A percentile compares a stretch with the other conserved stretches of the same genome.
Evolutionary conservation across 139 green algal species (phyloP).

Genomic region (Coelastrella sp.): DNA sequence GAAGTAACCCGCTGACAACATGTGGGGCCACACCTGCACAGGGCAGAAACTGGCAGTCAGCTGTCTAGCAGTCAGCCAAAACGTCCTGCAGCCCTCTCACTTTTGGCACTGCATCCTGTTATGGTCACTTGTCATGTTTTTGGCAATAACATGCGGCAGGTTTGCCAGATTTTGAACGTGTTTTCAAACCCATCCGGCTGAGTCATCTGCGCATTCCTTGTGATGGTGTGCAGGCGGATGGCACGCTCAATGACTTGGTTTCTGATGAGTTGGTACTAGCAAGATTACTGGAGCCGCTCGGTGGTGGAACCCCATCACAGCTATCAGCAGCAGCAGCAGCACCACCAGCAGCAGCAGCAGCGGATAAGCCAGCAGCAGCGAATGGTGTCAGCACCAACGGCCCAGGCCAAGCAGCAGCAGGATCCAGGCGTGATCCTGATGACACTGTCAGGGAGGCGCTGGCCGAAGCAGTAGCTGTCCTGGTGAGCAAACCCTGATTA

Average conservation of each 20-base stretch:
- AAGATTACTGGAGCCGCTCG: constrained; percentile 70
- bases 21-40: too few species aligned
- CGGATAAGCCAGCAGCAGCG: background rate
- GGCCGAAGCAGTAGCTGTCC: constrained; percentile 76
- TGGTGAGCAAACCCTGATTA: constrained; percentile 58
- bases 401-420: background rate
- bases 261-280: constrained; percentile 57
- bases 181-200: too few species aligned
- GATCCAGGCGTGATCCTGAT: constrained; percentile 39
- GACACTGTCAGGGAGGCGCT: constrained; percentile 67
- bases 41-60: too few species aligned
- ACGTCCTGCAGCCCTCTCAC: too few species aligned
- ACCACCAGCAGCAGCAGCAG: constrained; percentile 13
- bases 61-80: too few species aligned
- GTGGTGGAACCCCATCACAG: background rate
- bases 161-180: too few species aligned
- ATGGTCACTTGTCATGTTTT: too few species aligned
- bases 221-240: constrained; percentile 53
- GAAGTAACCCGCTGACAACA: too few species aligned
- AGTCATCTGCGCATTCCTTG: too few species aligned
- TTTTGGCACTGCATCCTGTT: too few species aligned
- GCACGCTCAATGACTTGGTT: constrained; percentile 55
- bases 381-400: background rate
- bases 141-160: too few species aligned
- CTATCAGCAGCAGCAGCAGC: constrained; percentile 13